Evolutionary conservation across 2,329 filamentous ascomycete species (phyloP).

Genomic region (Aspergillus sp.): DNA sequence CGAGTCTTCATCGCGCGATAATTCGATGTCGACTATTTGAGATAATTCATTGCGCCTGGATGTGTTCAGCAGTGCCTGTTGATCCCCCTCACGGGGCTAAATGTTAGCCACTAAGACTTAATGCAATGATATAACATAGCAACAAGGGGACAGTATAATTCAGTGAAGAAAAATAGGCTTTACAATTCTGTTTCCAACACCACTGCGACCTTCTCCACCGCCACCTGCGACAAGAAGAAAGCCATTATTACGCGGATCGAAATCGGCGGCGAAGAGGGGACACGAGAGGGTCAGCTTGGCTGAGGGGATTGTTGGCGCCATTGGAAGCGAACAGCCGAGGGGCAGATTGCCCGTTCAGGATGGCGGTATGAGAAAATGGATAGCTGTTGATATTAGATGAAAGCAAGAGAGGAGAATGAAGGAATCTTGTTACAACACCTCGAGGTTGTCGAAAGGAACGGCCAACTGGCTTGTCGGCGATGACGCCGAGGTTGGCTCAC

Average conservation of each 20-base stretch:
- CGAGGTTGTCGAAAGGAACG: background rate
- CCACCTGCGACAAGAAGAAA: slow-evolving; percentile 80
- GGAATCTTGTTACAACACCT: background rate
- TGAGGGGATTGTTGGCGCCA: slow-evolving; percentile 36
- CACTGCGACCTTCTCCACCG: slow-evolving; percentile 74
- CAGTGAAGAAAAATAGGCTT: slow-evolving; percentile 26
- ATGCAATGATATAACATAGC: too few species aligned
- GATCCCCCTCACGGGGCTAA: background rate
- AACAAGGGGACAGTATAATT: background rate
- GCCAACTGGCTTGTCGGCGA: background rate
- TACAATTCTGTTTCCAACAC: slow-evolving; percentile 83
- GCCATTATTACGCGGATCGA: slow-evolving; percentile 73
- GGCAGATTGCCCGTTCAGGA: too few species aligned
- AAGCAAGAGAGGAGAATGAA: slow-evolving; percentile 1
- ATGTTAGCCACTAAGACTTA: slow-evolving; percentile 1
- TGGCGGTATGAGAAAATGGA: slow-evolving; percentile 3
- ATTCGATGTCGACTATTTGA: slow-evolving; percentile 66
- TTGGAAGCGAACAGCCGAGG: slow-evolving; percentile 6
- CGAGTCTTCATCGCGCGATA: slow-evolving; percentile 81
- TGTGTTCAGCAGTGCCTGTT: slow-evolving; percentile 67
- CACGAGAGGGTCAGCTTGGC: slow-evolving; percentile 69
- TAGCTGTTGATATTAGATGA: slow-evolving; percentile 4
- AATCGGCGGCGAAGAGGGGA: slow-evolving; percentile 82
- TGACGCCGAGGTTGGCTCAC: slow-evolving; percentile 2
- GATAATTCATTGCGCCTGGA: slow-evolving; percentile 59